These are phyloP conservation scores for Abrus pulchellus DNA, from an alignment of 306 rosid species.

Conservation along the genomic window DNA sequence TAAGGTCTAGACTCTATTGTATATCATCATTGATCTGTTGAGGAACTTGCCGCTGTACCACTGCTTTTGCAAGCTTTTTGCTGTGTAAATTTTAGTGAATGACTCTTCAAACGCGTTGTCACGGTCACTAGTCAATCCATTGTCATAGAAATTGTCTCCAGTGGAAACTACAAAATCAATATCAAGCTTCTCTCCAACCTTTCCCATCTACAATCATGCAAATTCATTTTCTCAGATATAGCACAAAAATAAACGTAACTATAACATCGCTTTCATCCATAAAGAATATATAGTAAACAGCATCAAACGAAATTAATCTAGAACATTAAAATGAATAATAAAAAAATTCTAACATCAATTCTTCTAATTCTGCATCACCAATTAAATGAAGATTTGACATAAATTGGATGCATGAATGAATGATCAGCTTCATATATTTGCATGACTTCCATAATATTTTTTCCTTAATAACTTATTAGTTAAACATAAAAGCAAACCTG, in stretches of 20 bases:
- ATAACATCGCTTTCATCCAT: neutral
- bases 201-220: slow-evolving; percentile 59
- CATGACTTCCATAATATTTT: neutral
- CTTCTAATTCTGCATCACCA: neutral
- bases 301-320: neutral
- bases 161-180: slow-evolving; percentile 66
- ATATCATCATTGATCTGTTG: neutral
- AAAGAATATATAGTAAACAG: neutral
- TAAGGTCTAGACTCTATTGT: neutral
- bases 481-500: slow-evolving; percentile 50
- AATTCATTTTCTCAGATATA: neutral
- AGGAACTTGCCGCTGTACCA: slow-evolving; percentile 65
- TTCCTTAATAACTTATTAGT: no score
- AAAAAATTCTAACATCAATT: neutral
- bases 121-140: slow-evolving; percentile 52
- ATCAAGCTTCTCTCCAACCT: slow-evolving; percentile 60
- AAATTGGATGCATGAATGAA: neutral
- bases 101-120: slow-evolving; percentile 62
- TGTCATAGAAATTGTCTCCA: slow-evolving; percentile 69
- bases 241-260: neutral
- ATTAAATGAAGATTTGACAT: neutral
- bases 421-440: neutral
- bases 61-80: slow-evolving; percentile 60
- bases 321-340: neutral
- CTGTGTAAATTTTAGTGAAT: slow-evolving; percentile 58